These are phyloP conservation scores for Metarhizium brunneum DNA, from an alignment of 2,329 filamentous ascomycete species.

Conservation along the genomic window DNA sequence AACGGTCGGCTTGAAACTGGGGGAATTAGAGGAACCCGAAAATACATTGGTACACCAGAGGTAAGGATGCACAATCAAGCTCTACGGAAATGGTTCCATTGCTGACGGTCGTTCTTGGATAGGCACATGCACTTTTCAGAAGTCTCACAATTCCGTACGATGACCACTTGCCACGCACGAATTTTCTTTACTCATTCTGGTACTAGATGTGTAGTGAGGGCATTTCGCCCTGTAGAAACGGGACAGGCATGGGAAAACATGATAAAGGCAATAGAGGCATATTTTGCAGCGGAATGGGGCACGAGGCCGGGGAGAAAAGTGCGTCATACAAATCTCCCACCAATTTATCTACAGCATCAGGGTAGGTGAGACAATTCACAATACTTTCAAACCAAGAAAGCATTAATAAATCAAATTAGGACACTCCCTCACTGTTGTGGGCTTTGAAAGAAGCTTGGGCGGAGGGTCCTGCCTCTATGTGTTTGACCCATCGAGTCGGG, in stretches of 20 bases:
- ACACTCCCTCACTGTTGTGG: conserved; percentile 85
- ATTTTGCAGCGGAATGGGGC: conserved; percentile 52
- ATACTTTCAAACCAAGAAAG: neutral
- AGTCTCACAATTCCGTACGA: conserved; percentile 58
- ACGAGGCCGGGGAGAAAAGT: conserved; percentile 47
- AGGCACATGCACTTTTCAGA: conserved; percentile 72
- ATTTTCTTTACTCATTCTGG: neutral
- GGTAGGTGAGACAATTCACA: conserved; percentile 31
- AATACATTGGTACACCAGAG: conserved; percentile 92
- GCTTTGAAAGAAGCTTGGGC: conserved; percentile 60
- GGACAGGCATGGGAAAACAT: conserved; percentile 42
- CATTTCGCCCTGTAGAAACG: conserved; percentile 40
- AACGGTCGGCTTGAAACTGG: conserved; percentile 73
- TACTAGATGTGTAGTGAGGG: conserved; percentile 51
- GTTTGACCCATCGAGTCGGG: conserved; percentile 78
- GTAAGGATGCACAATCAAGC: conserved; percentile 29
- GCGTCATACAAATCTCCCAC: conserved; percentile 62
- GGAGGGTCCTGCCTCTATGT: conserved; percentile 65
- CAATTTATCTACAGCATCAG: conserved; percentile 83
- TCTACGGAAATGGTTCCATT: neutral
- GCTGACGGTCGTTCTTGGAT: neutral
- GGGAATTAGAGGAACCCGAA: conserved; percentile 77
- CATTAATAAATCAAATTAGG: conserved; percentile 33
- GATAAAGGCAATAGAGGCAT: conserved; percentile 59
- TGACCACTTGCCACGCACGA: no score